phyloP scores from a whole-genome alignment of 208 protist species.

The Phytomonas serpens region DNA sequence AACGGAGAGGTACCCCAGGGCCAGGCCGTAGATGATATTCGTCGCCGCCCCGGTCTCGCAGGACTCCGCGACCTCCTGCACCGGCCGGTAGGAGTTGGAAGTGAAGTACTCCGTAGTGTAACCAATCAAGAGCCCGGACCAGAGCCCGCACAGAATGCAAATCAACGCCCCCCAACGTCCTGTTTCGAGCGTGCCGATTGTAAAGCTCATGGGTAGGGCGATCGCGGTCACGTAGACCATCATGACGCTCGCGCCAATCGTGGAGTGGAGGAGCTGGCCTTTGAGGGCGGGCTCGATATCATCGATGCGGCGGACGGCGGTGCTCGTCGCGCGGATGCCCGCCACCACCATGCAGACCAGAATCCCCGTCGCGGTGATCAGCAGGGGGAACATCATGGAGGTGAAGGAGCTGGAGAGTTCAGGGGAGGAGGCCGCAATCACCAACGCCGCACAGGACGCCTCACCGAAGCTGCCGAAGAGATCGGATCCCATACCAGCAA shows the following conservation, averaged over 20 bases:
- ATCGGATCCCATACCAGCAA: conserved; percentile 93
- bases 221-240: conserved; percentile 51
- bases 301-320: conserved; percentile 32
- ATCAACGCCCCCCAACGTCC: conserved; percentile 55
- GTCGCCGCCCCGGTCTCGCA: conserved; percentile 86
- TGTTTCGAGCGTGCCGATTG: conserved; percentile 21
- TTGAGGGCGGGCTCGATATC: conserved; percentile 79
- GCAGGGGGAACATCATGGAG: conserved; percentile 85
- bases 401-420: conserved; percentile 59
- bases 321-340: conserved; percentile 44
- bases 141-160: conserved; percentile 76
- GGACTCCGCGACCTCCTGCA: conserved; percentile 71
- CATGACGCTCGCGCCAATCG: conserved; percentile 50
- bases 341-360: conserved; percentile 71
- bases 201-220: conserved; percentile 52
- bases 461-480: conserved; percentile 95
- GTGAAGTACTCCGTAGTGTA: conserved; percentile 93
- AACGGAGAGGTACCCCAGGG: conserved; percentile 92
- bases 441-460: conserved; percentile 90
- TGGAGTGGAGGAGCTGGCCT: conserved; percentile 72
- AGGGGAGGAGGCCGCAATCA: conserved; percentile 55
- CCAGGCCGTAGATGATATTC: conserved; percentile 92
- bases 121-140: conserved; percentile 82
- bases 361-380: conserved; percentile 76
- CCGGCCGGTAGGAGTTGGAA: conserved; percentile 76